Conservation (phyloP, 768 basidiomycete species). For the Serendipita sp. region DNA sequence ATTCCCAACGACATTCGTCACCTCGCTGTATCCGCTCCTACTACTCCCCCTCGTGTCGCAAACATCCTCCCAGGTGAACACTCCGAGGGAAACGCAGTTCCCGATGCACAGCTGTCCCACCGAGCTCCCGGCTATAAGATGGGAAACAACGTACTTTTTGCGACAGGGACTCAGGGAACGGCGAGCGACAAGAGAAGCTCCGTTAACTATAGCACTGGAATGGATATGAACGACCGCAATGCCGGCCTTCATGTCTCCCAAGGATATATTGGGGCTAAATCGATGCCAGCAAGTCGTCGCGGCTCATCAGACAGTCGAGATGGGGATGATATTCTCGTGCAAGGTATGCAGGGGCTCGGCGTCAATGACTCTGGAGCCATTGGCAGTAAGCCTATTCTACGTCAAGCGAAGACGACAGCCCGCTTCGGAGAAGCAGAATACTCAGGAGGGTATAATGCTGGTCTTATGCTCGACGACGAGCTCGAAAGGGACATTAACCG, state of each 20-base stretch:
- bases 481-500: slow-evolving; percentile 90
- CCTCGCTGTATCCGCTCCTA: slow-evolving; percentile 76
- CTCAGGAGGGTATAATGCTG: slow-evolving; percentile 52
- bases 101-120: slow-evolving; percentile 26
- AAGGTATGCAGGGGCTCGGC: slow-evolving; percentile 56
- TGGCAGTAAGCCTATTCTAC: slow-evolving; percentile 36
- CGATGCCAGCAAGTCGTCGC: slow-evolving; percentile 83
- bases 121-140: slow-evolving; percentile 28
- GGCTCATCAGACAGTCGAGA: slow-evolving; percentile 79
- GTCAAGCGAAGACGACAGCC: slow-evolving; percentile 24
- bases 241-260: slow-evolving; percentile 24
- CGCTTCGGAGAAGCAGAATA: slow-evolving; percentile 34
- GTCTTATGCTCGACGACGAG: slow-evolving; percentile 86
- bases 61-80: slow-evolving; percentile 40
- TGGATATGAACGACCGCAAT: slow-evolving; percentile 31
- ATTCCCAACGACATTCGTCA: slow-evolving; percentile 63
- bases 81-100: slow-evolving; percentile 19
- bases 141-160: slow-evolving; percentile 24
- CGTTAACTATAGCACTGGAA: slow-evolving; percentile 59
- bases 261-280: slow-evolving; percentile 64
- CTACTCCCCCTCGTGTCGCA: slow-evolving; percentile 70
- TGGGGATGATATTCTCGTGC: slow-evolving; percentile 46
- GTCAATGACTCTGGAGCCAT: slow-evolving; percentile 44
- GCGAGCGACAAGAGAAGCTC: slow-evolving; percentile 71
- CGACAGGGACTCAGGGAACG: slow-evolving; percentile 30